Evolutionary conservation across 139 green algal species (phyloP), one percentile per base, ranked within the genome.

Genomic region (Chlamydomonas sp.): DNA sequence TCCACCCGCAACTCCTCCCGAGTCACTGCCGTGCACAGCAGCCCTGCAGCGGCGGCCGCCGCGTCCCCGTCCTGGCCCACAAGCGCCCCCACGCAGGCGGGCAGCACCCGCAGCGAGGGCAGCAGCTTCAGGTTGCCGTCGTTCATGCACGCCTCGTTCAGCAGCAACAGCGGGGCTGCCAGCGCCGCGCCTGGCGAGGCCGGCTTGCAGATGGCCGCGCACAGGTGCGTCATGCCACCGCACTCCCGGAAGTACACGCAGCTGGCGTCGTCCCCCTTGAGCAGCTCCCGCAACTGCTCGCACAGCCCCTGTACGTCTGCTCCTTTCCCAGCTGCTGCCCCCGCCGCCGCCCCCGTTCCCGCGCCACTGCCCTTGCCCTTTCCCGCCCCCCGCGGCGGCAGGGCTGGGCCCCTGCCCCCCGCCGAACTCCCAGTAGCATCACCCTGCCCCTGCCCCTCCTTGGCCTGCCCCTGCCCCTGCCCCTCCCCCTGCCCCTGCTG

Each of bases 171-270:
- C 62, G 79, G 15, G 10, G 79, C 1, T 17, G 62, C 73, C 60
- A 83, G 79, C 7, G 64, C 73, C 12, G 63, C 5, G 31, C 31
- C 31, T 49, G 31, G 31, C 31, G 31, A 49, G 31, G 31, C 31
- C 63, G 79, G 76, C 63, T 77, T 72, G 31, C 8, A 66, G 3
- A 59, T 14, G 58, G 67, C 60, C 31, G 16, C 66, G 16, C 59
- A 49, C 31, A 79, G 5, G 60, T 79, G 31, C 82, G 85, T n/a
- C 14, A 96, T 59, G 6, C 93, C 93, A 1, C 92, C 92, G 84
- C 91, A 95, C 63, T 91, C 88, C 9, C 92, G 84, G 14, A 94
- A 85, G 89, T 96, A 94, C 14, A 94, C 77, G n/a, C 84, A 85
- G 72, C 80, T 88, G 57, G 71, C 9, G 16, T 94, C 91, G 80